These are phyloP conservation scores for Calonectria crousiana DNA, from an alignment of 2,329 filamentous ascomycete genomes.

Conservation along the genomic window DNA sequence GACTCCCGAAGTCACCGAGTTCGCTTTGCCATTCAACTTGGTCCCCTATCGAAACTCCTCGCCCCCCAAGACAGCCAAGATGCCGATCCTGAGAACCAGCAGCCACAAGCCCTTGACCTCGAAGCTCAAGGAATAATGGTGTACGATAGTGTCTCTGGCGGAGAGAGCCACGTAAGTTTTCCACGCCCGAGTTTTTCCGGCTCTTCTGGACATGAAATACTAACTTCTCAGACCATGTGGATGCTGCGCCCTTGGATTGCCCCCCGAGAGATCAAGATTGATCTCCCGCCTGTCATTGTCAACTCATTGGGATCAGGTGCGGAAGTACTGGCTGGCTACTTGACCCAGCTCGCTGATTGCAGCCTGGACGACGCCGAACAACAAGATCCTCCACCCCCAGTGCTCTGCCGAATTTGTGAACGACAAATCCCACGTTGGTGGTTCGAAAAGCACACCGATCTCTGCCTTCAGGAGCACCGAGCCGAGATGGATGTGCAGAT, in stretches of 20 bases:
- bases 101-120: constrained; percentile 73
- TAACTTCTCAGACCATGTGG: constrained; percentile 87
- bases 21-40: constrained; percentile 80
- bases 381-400: constrained; percentile 86
- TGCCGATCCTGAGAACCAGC: constrained; percentile 52
- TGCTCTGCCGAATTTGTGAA: constrained; percentile 97
- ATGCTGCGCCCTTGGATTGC: constrained; percentile 95
- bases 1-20: constrained; percentile 93
- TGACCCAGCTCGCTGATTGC: constrained; percentile 88
- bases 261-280: constrained; percentile 94
- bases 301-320: constrained; percentile 95
- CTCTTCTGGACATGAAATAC: constrained; percentile 42
- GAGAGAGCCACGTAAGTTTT: constrained; percentile 87
- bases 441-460: constrained; percentile 99
- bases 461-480: constrained; percentile 94
- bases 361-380: constrained; percentile 80
- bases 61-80: constrained; percentile 57
- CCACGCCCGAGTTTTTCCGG: neutral
- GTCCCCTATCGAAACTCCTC: constrained; percentile 75
- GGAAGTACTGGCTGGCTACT: constrained; percentile 92
- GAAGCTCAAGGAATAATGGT: constrained; percentile 99
- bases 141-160: constrained; percentile 87
- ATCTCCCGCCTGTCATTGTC: constrained; percentile 88
- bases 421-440: constrained; percentile 98
- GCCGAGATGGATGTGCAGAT: constrained; percentile 99